Evolutionary conservation across 164 flowering plant species (phyloP).

Genomic region (Saururus chinensis): DNA sequence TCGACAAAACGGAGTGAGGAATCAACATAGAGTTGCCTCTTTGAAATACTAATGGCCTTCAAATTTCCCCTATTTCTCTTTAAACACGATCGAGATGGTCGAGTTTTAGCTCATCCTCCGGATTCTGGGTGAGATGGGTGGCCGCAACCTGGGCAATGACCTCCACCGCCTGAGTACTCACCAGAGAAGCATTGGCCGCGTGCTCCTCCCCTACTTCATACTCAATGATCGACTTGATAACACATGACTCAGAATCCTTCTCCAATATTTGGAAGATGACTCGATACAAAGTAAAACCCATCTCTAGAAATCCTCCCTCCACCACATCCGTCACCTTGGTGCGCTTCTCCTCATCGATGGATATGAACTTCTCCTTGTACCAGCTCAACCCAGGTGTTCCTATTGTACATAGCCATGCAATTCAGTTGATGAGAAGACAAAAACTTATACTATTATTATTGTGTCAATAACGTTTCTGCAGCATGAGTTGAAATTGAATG

Average conservation of each 20-base stretch:
- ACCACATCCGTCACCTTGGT: constrained; percentile 11
- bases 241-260: constrained; percentile 11
- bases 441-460: not conserved
- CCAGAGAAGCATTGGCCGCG: constrained; percentile 13
- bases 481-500: not conserved
- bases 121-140: not conserved
- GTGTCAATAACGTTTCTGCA: not conserved
- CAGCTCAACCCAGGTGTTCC: constrained; percentile 2
- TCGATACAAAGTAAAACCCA: constrained; percentile 18
- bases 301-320: constrained; percentile 20
- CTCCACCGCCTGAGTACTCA: constrained; percentile 13
- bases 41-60: no score
- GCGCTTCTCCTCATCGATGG: constrained; percentile 20
- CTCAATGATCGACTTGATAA: constrained; percentile 19
- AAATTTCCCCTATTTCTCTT: not conserved
- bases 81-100: not conserved
- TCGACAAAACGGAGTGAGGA: no score
- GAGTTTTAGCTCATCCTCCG: not conserved
- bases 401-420: not conserved
- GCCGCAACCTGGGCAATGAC: constrained; percentile 6
- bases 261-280: constrained; percentile 17
- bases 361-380: constrained; percentile 25
- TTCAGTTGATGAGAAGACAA: not conserved
- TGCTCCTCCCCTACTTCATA: constrained; percentile 22
- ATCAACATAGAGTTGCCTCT: no score